Percentiles rank a stretch among this genome's conserved stretches.
Evolutionary conservation across 2,329 filamentous ascomycete genomes (phyloP).

Genomic region (Neofusicoccum kwambonambiense): DNA sequence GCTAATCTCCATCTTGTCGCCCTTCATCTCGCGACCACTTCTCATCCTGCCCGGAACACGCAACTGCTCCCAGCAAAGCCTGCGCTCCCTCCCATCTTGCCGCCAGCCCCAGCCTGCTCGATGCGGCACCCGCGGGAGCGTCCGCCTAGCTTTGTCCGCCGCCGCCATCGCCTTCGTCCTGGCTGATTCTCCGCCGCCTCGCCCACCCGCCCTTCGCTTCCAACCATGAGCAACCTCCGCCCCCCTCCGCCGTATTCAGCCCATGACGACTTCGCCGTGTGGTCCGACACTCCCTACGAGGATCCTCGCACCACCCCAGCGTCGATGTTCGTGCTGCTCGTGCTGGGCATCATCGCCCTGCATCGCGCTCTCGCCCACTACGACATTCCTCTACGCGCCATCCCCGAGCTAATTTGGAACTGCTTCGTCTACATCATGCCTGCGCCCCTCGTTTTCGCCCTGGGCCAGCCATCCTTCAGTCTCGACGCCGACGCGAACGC

Average conservation of each 20-base stretch:
- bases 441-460: slow-evolving; percentile 54
- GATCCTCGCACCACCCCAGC: slow-evolving; percentile 4
- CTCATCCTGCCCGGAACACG: neutral
- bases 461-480: slow-evolving; percentile 43
- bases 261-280: slow-evolving; percentile 12
- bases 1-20: slow-evolving; percentile 13
- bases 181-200: slow-evolving; percentile 3
- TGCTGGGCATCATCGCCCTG: slow-evolving; percentile 8
- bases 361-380: slow-evolving; percentile 29
- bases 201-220: neutral
- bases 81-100: neutral
- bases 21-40: slow-evolving; percentile 15
- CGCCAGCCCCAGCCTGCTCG: slow-evolving; percentile 8
- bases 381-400: slow-evolving; percentile 27
- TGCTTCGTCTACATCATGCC: slow-evolving; percentile 58
- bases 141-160: neutral
- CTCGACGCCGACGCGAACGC: slow-evolving; percentile 7
- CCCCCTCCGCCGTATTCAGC: neutral
- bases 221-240: slow-evolving; percentile 14
- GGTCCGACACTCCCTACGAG: neutral
- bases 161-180: slow-evolving; percentile 9
- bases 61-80: neutral
- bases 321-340: slow-evolving; percentile 13
- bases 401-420: slow-evolving; percentile 60
- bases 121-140: slow-evolving; percentile 14